Evolutionary conservation across 164 flowering plant genomes (phyloP), one percentile per base, ranked within the genome.

Genomic region (Buxus sempervirens): DNA sequence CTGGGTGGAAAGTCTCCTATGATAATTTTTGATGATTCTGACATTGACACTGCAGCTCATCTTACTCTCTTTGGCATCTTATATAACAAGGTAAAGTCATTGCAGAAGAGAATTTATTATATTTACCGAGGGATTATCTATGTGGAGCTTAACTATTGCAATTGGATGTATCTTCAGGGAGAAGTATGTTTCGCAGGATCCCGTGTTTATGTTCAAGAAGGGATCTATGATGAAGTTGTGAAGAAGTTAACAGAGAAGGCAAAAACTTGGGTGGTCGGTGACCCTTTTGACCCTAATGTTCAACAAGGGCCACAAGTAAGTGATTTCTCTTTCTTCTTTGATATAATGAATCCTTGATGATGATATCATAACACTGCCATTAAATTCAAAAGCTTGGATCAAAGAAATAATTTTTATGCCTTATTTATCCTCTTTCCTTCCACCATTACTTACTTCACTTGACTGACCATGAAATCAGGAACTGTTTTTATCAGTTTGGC

Each of bases 1-100:
- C 70, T 91, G 51, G 98, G 98, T 42, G 98, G 98, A 32, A 93
- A 93, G 69, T 87, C 94, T 0, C 98, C 98, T 62, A 78, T 93
- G 51, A 62, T 93, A 5, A 74, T 93, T 5, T 93, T 89, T 62
- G 86, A 91, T 67, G 98, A 93, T 71, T 94, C 85, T 23, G 97
- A 91, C 71, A 66, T 87, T 8, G 85, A 93, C 54, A 76, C 55
- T 61, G 90, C 92, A 7, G 82, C 80, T 41, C 77, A 82, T 21
- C 82, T 91, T 53, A 93, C 98, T 58, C 83, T 83, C 16, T 2
- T 38, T 0, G 95, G 81, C 24, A 42, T 70, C 58, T 32, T 84
- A 8, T 71, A 0, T 42, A 93, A 93, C 81, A 86, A 93, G 94
- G 97, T 60, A 75, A 58, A n/a, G 10, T 48, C 9, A 10, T n/a